Conservation (phyloP, 164 flowering plant genomes). For the Dillenia turbinata region DNA sequence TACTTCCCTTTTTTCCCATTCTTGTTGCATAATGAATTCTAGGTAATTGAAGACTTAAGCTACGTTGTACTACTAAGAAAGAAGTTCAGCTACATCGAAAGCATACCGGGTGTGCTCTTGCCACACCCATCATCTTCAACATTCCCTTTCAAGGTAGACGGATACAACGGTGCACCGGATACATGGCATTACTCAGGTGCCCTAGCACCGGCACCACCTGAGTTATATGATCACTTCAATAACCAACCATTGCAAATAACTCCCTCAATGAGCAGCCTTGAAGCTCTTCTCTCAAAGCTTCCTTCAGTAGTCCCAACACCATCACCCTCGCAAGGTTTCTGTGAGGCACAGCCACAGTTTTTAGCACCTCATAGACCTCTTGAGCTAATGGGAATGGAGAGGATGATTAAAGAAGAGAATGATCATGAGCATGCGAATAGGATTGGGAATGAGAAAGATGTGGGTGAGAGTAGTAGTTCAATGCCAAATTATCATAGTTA, state of each 20-base stretch:
- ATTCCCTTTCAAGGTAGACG: slow-evolving; percentile 45
- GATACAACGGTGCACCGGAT: slow-evolving; percentile 20
- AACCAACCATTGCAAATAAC: slow-evolving; percentile 51
- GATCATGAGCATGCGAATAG: slow-evolving; percentile 22
- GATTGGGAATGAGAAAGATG: slow-evolving; percentile 23
- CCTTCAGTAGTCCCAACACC: slow-evolving; percentile 75
- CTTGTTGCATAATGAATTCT: background rate
- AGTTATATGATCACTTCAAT: slow-evolving; percentile 30
- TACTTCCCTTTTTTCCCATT: too few relatives aligned
- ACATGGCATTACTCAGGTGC: slow-evolving; percentile 40
- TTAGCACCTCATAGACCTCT: slow-evolving; percentile 21
- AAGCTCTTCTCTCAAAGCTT: slow-evolving; percentile 90
- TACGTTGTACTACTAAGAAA: slow-evolving; percentile 68
- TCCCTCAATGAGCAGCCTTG: slow-evolving; percentile 97
- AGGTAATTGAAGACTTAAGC: slow-evolving; percentile 88
- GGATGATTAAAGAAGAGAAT: slow-evolving; percentile 46
- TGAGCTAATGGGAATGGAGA: slow-evolving; percentile 32
- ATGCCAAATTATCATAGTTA: slow-evolving; percentile 29
- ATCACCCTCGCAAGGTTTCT: slow-evolving; percentile 19
- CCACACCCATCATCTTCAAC: slow-evolving; percentile 91
- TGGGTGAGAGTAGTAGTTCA: slow-evolving; percentile 47
- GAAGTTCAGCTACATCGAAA: slow-evolving; percentile 82
- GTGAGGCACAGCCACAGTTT: slow-evolving; percentile 21
- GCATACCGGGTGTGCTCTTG: slow-evolving; percentile 91
- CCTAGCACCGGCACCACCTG: slow-evolving; percentile 14